Percentiles rank a stretch among this genome's conserved stretches.
phyloP scores from a whole-genome alignment of 1,139 yeast species.

The Geotrichum citri-aurantii region DNA sequence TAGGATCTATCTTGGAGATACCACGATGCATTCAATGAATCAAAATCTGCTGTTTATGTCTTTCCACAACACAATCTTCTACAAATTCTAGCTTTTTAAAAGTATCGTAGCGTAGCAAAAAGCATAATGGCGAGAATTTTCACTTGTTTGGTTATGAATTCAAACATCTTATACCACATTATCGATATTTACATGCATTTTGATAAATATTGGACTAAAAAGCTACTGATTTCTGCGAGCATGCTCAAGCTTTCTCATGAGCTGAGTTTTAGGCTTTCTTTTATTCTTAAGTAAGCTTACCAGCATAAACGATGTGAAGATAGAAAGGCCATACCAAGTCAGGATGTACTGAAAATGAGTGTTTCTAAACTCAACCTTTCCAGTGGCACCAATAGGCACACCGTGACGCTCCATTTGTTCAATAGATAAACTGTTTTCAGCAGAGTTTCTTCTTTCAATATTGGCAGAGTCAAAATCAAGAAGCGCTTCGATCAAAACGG shows the following conservation, averaged over 20 bases:
- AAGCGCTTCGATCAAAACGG: conserved; percentile 73
- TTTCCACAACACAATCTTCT: no score
- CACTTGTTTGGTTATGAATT: no score
- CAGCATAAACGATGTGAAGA: conserved; percentile 63
- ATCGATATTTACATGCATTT: neutral
- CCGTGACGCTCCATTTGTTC: conserved; percentile 55
- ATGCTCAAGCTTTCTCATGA: conserved; percentile 27
- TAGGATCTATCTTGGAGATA: no score
- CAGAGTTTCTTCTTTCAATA: conserved; percentile 33
- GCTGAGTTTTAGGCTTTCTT: conserved; percentile 19
- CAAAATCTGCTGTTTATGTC: no score
- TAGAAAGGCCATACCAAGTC: conserved; percentile 89
- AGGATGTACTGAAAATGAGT: conserved; percentile 87
- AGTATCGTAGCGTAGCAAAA: no score
- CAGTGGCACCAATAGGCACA: conserved; percentile 80
- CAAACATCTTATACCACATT: no score
- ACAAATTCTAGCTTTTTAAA: no score
- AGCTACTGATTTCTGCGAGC: conserved; percentile 21
- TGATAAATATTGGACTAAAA: neutral
- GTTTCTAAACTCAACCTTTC: conserved; percentile 74
- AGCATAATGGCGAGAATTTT: no score
- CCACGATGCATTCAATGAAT: no score
- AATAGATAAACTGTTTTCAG: conserved; percentile 28
- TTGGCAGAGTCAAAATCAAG: conserved; percentile 51
- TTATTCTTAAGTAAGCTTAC: conserved; percentile 43